Percentiles rank a stretch among this genome's conserved stretches.
Conservation (phyloP, 2,329 filamentous ascomycete genomes). For the Acarospora socialis region DNA sequence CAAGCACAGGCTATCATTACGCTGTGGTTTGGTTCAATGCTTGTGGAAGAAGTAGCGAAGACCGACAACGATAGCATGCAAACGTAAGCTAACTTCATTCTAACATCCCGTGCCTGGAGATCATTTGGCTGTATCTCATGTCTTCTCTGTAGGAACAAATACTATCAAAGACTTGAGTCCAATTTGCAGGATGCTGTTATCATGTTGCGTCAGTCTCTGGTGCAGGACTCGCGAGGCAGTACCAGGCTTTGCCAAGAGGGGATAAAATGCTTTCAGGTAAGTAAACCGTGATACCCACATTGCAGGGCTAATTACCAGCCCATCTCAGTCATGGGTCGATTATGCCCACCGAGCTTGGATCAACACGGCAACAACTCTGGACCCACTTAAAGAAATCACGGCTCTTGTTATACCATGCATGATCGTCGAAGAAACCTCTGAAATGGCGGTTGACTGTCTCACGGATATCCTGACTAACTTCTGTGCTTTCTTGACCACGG, state of each 20-base stretch:
- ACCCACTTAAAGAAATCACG: slow-evolving; percentile 46
- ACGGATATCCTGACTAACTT: slow-evolving; percentile 52
- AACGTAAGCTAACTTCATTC: slow-evolving; percentile 29
- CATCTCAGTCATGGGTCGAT: slow-evolving; percentile 53
- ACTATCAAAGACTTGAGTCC: slow-evolving; percentile 37
- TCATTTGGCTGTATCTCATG: too few relatives aligned
- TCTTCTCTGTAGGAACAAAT: slow-evolving; percentile 26
- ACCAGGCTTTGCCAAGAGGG: slow-evolving; percentile 37
- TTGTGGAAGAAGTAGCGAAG: slow-evolving; percentile 55
- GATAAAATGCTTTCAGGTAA: slow-evolving; percentile 48
- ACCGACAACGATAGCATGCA: slow-evolving; percentile 48
- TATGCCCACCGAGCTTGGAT: slow-evolving; percentile 54
- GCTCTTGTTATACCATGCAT: slow-evolving; percentile 48
- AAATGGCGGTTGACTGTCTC: slow-evolving; percentile 48
- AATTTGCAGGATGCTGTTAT: slow-evolving; percentile 35
- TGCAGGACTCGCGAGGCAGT: slow-evolving; percentile 11
- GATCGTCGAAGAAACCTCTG: slow-evolving; percentile 42
- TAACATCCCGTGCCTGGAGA: too few relatives aligned
- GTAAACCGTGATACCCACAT: background rate
- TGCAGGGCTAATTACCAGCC: slow-evolving; percentile 1
- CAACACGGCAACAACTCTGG: slow-evolving; percentile 42
- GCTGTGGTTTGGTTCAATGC: slow-evolving; percentile 49
- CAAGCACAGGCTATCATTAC: slow-evolving; percentile 35
- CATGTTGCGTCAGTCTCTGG: slow-evolving; percentile 29
- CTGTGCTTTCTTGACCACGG: slow-evolving; percentile 44